phyloP scores from a whole-genome alignment of 2,329 filamentous ascomycete species.

The Trichoderma atroviride region DNA sequence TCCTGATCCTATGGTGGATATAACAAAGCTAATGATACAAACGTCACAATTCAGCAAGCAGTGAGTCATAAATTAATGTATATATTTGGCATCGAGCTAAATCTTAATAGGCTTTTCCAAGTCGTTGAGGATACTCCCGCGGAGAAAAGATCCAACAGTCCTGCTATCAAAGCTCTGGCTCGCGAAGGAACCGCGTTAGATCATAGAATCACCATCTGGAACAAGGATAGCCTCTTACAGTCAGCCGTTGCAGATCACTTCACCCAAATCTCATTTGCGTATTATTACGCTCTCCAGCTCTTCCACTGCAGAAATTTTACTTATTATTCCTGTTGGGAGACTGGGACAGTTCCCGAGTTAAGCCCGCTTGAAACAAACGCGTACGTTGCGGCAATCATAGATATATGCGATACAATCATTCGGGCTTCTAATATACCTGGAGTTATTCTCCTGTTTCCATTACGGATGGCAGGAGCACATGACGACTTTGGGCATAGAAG shows the following conservation, averaged over 20 bases:
- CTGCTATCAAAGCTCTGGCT: constrained; percentile 17
- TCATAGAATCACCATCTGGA: background rate
- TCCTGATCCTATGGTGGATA: background rate
- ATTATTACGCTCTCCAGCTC: constrained; percentile 30
- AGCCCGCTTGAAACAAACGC: background rate
- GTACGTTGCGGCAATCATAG: constrained; percentile 20
- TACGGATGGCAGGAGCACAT: constrained; percentile 33
- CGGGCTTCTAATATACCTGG: constrained; percentile 29
- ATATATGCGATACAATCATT: constrained; percentile 8
- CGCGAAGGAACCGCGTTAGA: constrained; percentile 25
- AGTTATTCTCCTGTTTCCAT: constrained; percentile 31
- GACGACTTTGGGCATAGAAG: background rate
- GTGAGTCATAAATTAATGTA: background rate
- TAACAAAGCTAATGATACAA: constrained; percentile 27
- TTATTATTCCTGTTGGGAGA: constrained; percentile 32
- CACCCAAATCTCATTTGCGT: constrained; percentile 23
- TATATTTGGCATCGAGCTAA: background rate
- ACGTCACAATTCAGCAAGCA: constrained; percentile 31
- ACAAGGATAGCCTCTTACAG: background rate
- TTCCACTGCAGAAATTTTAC: constrained; percentile 34
- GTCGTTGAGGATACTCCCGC: constrained; percentile 27
- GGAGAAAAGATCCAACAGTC: background rate
- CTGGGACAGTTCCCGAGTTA: constrained; percentile 23
- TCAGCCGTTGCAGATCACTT: background rate
- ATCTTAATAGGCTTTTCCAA: constrained; percentile 30